Percentiles rank a stretch among this genome's conserved stretches.
These are phyloP conservation scores for Talaromyces piceae DNA, from an alignment of 2,329 filamentous ascomycete species.

Conservation along the genomic window DNA sequence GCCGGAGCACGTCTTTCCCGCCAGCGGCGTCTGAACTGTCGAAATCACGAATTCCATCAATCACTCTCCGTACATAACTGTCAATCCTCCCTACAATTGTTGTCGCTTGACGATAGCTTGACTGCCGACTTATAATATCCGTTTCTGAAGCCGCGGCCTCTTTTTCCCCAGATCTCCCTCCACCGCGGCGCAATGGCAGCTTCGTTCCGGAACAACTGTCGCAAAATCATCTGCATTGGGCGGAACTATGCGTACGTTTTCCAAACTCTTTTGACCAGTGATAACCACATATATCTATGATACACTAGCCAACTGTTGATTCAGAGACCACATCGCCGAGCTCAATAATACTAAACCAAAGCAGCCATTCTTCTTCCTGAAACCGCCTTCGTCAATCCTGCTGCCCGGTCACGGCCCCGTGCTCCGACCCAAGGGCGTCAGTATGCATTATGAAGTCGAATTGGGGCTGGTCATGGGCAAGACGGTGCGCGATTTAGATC, in stretches of 20 bases:
- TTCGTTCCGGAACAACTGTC: slow-evolving; percentile 45
- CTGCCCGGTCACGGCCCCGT: slow-evolving; percentile 71
- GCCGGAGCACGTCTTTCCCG: slow-evolving; percentile 6
- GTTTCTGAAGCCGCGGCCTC: background rate
- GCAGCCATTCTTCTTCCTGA: slow-evolving; percentile 98
- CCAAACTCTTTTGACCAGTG: background rate
- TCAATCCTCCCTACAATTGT: background rate
- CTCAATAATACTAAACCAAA: slow-evolving; percentile 80
- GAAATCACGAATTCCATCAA: background rate
- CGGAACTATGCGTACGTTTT: slow-evolving; percentile 82
- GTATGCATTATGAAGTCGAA: slow-evolving; percentile 92
- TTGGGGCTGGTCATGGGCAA: slow-evolving; percentile 84
- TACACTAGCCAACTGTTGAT: background rate
- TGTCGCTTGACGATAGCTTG: too few species aligned
- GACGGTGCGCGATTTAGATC: slow-evolving; percentile 65
- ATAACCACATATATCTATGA: background rate
- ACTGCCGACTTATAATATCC: background rate
- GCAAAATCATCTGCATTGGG: slow-evolving; percentile 86
- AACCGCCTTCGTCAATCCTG: slow-evolving; percentile 81
- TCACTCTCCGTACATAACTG: background rate
- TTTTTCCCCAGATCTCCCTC: too few species aligned
- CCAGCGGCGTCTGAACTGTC: background rate
- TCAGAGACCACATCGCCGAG: slow-evolving; percentile 85
- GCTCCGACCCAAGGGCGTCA: slow-evolving; percentile 72
- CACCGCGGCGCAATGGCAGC: slow-evolving; percentile 27